These are phyloP conservation scores for Kockovaella imperatae DNA, from an alignment of 768 basidiomycete genomes.

Conservation along the genomic window DNA sequence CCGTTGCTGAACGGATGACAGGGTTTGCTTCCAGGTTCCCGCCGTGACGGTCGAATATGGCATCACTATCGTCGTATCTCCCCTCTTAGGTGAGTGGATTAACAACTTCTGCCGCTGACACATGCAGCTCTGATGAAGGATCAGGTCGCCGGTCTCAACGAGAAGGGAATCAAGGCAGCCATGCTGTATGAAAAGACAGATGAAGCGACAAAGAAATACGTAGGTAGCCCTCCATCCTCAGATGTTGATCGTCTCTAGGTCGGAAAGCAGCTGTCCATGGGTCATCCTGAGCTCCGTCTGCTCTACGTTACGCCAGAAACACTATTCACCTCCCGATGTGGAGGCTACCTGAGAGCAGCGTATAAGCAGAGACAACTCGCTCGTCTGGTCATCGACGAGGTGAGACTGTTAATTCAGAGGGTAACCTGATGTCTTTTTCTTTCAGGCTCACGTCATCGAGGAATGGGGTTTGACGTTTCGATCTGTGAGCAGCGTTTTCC, in stretches of 20 bases:
- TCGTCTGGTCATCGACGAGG: constrained; percentile 45
- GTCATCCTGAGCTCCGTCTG: constrained; percentile 36
- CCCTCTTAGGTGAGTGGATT: constrained; percentile 29
- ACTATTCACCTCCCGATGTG: constrained; percentile 22
- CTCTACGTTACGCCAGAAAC: constrained; percentile 43
- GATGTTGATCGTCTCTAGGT: constrained; percentile 18
- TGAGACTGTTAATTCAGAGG: constrained; percentile 6
- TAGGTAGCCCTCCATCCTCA: neutral
- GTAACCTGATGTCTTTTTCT: neutral
- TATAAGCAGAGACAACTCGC: constrained; percentile 39
- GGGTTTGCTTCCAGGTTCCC: constrained; percentile 43
- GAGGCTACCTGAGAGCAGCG: constrained; percentile 18
- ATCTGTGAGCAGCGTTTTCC: constrained; percentile 15
- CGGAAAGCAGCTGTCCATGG: constrained; percentile 29
- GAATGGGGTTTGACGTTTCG: constrained; percentile 44
- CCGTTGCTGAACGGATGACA: constrained; percentile 4
- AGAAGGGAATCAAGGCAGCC: constrained; percentile 27
- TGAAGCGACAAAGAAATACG: constrained; percentile 15
- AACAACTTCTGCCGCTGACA: neutral
- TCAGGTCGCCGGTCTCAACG: constrained; percentile 29
- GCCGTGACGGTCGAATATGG: constrained; percentile 37
- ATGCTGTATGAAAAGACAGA: constrained; percentile 31
- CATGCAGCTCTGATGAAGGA: constrained; percentile 39
- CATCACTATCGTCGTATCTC: constrained; percentile 42
- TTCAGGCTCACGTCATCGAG: constrained; percentile 44